Percentiles rank a stretch among this genome's conserved stretches.
Evolutionary conservation across 768 basidiomycete species (phyloP).

Genomic region (Leccinum disarticulatum): DNA sequence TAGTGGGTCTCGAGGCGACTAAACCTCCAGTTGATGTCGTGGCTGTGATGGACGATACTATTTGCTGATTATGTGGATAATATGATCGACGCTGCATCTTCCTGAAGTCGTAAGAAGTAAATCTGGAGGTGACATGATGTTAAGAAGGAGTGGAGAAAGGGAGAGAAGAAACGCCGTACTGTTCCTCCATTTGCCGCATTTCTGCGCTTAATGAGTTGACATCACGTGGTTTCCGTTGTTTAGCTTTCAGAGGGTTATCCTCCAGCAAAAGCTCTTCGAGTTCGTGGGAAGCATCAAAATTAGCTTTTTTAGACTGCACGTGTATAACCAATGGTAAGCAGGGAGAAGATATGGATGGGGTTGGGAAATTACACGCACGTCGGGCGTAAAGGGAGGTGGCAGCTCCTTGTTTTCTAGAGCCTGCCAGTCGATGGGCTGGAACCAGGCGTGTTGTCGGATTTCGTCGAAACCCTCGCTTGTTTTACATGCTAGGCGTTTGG

Average conservation of each 20-base stretch:
- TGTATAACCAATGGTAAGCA: slow-evolving; percentile 7
- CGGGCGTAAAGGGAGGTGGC: slow-evolving; percentile 85
- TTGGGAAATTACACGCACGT: slow-evolving; percentile 49
- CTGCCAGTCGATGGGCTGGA: slow-evolving; percentile 86
- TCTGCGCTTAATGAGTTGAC: slow-evolving; percentile 77
- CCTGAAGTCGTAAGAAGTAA: slow-evolving; percentile 89
- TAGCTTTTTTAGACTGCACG: slow-evolving; percentile 91
- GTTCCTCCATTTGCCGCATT: slow-evolving; percentile 98
- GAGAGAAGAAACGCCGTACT: slow-evolving; percentile 50
- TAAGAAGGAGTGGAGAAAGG: not conserved
- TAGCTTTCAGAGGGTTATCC: slow-evolving; percentile 95
- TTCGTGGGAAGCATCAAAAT: slow-evolving; percentile 98
- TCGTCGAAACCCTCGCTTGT: slow-evolving; percentile 80
- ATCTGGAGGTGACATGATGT: slow-evolving; percentile 45
- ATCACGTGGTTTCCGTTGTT: slow-evolving; percentile 89
- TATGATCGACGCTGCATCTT: slow-evolving; percentile 90
- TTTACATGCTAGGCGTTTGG: slow-evolving; percentile 80
- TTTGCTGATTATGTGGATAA: slow-evolving; percentile 79
- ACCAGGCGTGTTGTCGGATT: slow-evolving; percentile 82
- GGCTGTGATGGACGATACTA: slow-evolving; percentile 61
- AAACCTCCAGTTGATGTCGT: slow-evolving; percentile 73
- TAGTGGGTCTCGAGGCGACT: slow-evolving; percentile 71
- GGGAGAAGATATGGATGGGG: not conserved
- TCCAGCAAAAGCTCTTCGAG: slow-evolving; percentile 93
- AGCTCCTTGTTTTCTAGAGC: slow-evolving; percentile 75